Evolutionary conservation across 805 yeast species (phyloP).

Genomic region (Yamadazyma phyllophila): DNA sequence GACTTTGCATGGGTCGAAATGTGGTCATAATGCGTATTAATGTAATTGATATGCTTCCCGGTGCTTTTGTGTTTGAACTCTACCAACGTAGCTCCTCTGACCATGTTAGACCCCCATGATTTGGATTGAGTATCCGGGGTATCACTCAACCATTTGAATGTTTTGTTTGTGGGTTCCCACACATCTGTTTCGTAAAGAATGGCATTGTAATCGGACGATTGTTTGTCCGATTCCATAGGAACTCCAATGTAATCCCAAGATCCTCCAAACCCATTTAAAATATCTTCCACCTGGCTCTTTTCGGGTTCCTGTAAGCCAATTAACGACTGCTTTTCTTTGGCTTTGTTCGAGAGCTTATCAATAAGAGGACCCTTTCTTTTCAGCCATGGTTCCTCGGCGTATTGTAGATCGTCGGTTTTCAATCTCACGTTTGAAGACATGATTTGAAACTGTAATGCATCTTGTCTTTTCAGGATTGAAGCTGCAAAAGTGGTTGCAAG

Average conservation of each 20-base stretch:
- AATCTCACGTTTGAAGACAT: slow-evolving; percentile 33
- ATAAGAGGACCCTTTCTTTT: slow-evolving; percentile 36
- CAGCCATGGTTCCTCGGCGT: slow-evolving; percentile 46
- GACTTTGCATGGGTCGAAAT: slow-evolving; percentile 42
- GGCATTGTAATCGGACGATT: slow-evolving; percentile 51
- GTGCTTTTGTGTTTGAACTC: slow-evolving; percentile 37
- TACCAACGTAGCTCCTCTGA: slow-evolving; percentile 38
- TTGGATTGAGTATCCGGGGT: slow-evolving; percentile 52
- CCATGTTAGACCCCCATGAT: slow-evolving; percentile 39
- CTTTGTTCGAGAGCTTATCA: slow-evolving; percentile 11
- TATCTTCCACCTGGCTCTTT: slow-evolving; percentile 40
- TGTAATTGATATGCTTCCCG: slow-evolving; percentile 44
- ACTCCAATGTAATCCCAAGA: slow-evolving; percentile 44
- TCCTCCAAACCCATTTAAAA: slow-evolving; percentile 34
- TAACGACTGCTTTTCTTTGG: slow-evolving; percentile 24
- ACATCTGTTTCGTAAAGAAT: slow-evolving; percentile 37
- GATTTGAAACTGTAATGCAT: slow-evolving; percentile 9
- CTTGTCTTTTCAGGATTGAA: neutral
- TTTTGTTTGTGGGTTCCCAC: slow-evolving; percentile 36
- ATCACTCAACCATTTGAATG: slow-evolving; percentile 51
- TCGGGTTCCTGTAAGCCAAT: slow-evolving; percentile 39
- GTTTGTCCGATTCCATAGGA: slow-evolving; percentile 52
- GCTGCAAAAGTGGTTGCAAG: neutral
- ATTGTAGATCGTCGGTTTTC: slow-evolving; percentile 31
- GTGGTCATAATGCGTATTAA: slow-evolving; percentile 54